Base-by-base conservation (phyloP, 371 early-diverging fungal genomes). In the Syncephalastrum contaminatum region DNA sequence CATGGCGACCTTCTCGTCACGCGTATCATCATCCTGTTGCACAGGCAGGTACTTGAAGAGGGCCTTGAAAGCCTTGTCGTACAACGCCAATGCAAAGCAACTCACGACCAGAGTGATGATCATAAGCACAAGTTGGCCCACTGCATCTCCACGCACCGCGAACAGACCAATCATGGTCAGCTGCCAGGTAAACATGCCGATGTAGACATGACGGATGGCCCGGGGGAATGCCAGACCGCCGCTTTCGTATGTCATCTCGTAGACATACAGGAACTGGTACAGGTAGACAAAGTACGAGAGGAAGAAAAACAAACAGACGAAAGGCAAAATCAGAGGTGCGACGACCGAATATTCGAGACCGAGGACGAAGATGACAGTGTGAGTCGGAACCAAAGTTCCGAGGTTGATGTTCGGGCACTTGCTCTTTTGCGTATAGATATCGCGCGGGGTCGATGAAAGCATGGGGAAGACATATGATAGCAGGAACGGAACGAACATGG, bases 211-310 rank as follows among this genome's bases (percentile, higher is more conserved):
- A 53, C 80, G 75, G 46, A 90, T 76, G 8, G 87, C 79, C 27
- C 77, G 59, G 3, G 88, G 87, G 66, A 87, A 90, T 30, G 84
- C 81, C 42, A 86, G 73, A 4, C 92, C 92, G 6, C 87, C 89
- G 0, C 87, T 77, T 48, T 82, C 79, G 56, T 79, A 79, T 18
- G 69, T 64, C 20, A 69, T 49, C 55, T 87, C 82, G 63, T 87
- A 90, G 4, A 92, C 85, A 51, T 90, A 89, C 62, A 88, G 61
- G 76, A 92, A 88, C 53, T 90, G 88, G 66, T 93, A 90, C 19
- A 81, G 69, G 65, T 92, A 93, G 15, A 91, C 90, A 54, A 90
- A 69, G 62, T 86, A 87, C 49, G 75, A 84, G 20, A 93, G 64
- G 2, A 70, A 66, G 64, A 90, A 95, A 75, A 88, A 92, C 18